phyloP scores from a whole-genome alignment of 179 eudicot species.

The Nepenthes alata region DNA sequence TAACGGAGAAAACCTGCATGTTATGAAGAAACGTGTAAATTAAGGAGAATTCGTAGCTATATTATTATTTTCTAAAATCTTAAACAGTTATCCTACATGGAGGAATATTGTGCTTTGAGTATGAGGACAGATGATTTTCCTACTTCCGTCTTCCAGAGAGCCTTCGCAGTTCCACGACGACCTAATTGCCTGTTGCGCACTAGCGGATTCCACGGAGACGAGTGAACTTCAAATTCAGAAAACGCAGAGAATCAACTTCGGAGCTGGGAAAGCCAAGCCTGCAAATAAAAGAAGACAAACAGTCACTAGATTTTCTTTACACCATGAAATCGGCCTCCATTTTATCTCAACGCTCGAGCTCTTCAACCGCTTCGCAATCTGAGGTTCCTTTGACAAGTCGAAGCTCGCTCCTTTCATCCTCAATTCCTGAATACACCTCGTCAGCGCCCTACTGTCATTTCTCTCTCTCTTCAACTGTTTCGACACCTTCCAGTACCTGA shows the following conservation, averaged over 20 bases:
- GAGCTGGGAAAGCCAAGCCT: slow-evolving; percentile 50
- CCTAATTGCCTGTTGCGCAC: too few species aligned
- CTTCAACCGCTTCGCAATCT: slow-evolving; percentile 41
- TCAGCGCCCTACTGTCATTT: slow-evolving; percentile 37
- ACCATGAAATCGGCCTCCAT: slow-evolving; percentile 69
- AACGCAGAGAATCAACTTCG: slow-evolving; percentile 56
- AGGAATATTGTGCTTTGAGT: too few species aligned
- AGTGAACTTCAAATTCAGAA: slow-evolving; percentile 6
- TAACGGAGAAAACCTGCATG: too few species aligned
- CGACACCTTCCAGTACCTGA: slow-evolving; percentile 50
- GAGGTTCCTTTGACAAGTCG: slow-evolving; percentile 54
- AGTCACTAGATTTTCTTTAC: slow-evolving; percentile 35
- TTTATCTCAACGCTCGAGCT: slow-evolving; percentile 93
- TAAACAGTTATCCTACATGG: too few species aligned
- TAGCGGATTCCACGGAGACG: too few species aligned
- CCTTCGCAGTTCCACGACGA: too few species aligned
- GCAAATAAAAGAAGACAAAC: slow-evolving; percentile 46
- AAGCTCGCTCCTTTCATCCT: slow-evolving; percentile 87
- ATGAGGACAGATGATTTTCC: too few species aligned
- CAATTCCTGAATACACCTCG: slow-evolving; percentile 56
- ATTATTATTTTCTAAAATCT: too few species aligned
- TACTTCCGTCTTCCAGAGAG: too few species aligned
- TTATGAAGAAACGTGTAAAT: too few species aligned
- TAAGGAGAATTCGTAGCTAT: too few species aligned
- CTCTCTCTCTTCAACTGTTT: slow-evolving; percentile 38